phyloP scores from a whole-genome alignment of 345 rosid species.

The Salix arbutifolia region DNA sequence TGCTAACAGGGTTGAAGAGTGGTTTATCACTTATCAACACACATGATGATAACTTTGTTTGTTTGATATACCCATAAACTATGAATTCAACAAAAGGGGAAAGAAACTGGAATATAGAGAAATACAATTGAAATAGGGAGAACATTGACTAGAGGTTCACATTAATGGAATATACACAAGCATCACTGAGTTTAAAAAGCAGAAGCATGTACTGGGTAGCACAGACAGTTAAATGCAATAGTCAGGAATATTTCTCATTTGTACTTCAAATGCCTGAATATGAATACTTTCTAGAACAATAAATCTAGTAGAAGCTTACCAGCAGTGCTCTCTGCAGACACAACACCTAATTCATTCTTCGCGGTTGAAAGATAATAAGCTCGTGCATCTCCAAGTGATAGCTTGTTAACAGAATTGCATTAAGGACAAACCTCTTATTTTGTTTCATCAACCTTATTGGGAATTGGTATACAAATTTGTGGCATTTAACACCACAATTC shows the following conservation, averaged over 20 bases:
- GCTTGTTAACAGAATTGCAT: constrained; percentile 33
- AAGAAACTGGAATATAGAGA: too few species aligned
- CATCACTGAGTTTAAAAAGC: too few species aligned
- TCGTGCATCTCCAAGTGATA: constrained; percentile 93
- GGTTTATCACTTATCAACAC: too few species aligned
- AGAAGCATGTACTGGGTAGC: too few species aligned
- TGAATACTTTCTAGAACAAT: neutral
- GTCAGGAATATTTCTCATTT: neutral
- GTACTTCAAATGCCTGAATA: neutral
- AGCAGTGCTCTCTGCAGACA: constrained; percentile 79
- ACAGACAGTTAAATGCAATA: too few species aligned
- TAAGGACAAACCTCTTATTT: constrained; percentile 15
- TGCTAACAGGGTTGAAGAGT: too few species aligned
- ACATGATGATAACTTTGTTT: too few species aligned
- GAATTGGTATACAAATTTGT: neutral
- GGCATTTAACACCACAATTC: neutral
- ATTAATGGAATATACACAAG: too few species aligned
- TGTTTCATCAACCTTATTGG: neutral
- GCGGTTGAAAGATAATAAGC: constrained; percentile 92
- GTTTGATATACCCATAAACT: too few species aligned
- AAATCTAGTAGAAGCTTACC: constrained; percentile 39
- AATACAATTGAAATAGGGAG: too few species aligned
- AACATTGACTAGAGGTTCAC: too few species aligned
- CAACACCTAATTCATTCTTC: constrained; percentile 82
- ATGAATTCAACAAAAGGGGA: too few species aligned